Evolutionary conservation across 768 basidiomycete genomes (phyloP), one percentile per base, ranked within the genome.

Genomic region (Scleroderma bovista): DNA sequence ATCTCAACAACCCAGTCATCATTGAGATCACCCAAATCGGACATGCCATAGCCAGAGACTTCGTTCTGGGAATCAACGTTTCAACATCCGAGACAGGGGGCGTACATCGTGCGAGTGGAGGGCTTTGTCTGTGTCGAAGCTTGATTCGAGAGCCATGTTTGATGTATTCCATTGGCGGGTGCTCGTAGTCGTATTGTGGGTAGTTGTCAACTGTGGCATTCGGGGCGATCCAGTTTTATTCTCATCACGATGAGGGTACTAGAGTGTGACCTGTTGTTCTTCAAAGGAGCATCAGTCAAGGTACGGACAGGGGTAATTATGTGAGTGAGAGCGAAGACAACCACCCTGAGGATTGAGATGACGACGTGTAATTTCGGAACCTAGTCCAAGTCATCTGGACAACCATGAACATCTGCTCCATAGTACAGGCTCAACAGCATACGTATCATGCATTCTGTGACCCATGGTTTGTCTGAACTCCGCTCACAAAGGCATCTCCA

Each of bases 41-140:
- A 70, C 75, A 88, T 83, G 2, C 96, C 96, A 61, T 99, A 99
- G 0, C 75, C 92, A 2, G 93, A 94, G 1, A 98, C 93, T 65
- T 99, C 96, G 62, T 98, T 95, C 72, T 99, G 96, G 74, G 96
- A 98, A 60, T 99, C 96, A 41, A 97, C 95, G 40, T 99, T 95
- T 99, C 96, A 41, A 97, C 95, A 41, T 99, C 96, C 29, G 89
- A 92, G 13, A 99, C 84, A 15, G 94, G 5, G 96, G 93, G 22
- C 96, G 86, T 57, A 87, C 70, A 57, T 98, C 96, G 69, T 99
- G 96, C 42, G 91, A 93, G 73, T 99, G 96, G 3, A 98, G 79
- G 51, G 84, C 79, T 63, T 91, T 95, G 55, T 86, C 78, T 0
- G 95, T 95, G 22, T 74, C 31, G 41, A 83, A 99, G 72, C 61